Evolutionary conservation across 2,329 filamentous ascomycete species (phyloP).

Genomic region (Fusarium floridanum): DNA sequence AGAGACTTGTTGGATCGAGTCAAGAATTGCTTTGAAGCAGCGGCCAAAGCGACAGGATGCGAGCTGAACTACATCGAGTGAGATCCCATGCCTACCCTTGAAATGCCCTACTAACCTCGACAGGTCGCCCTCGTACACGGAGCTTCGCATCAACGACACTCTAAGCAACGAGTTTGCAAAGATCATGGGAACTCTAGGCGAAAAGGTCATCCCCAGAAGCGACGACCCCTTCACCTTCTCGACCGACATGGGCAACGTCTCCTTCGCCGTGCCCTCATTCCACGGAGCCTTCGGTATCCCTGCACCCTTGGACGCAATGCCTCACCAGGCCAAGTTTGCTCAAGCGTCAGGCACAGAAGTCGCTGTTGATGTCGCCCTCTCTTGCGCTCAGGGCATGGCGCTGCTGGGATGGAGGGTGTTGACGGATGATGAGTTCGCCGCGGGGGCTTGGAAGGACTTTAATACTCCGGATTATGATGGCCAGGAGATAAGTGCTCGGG

Average conservation of each 20-base stretch:
- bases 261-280: background rate
- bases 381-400: background rate
- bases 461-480: background rate
- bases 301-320: background rate
- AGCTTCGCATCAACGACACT: background rate
- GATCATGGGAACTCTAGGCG: background rate
- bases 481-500: background rate
- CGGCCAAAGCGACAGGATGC: slow-evolving; percentile 52
- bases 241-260: background rate
- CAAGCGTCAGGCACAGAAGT: background rate
- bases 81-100: slow-evolving; percentile 9
- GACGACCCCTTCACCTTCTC: background rate
- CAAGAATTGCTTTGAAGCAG: slow-evolving; percentile 53
- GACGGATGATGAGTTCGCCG: background rate
- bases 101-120: background rate
- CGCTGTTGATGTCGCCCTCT: background rate
- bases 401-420: background rate
- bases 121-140: background rate
- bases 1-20: slow-evolving; percentile 49
- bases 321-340: background rate
- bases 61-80: slow-evolving; percentile 52
- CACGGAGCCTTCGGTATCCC: background rate
- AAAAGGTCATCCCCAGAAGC: background rate
- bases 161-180: background rate
- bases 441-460: background rate